phyloP scores from a whole-genome alignment of 495 filamentous ascomycete genomes.

The Ascodesmis nigricans region DNA sequence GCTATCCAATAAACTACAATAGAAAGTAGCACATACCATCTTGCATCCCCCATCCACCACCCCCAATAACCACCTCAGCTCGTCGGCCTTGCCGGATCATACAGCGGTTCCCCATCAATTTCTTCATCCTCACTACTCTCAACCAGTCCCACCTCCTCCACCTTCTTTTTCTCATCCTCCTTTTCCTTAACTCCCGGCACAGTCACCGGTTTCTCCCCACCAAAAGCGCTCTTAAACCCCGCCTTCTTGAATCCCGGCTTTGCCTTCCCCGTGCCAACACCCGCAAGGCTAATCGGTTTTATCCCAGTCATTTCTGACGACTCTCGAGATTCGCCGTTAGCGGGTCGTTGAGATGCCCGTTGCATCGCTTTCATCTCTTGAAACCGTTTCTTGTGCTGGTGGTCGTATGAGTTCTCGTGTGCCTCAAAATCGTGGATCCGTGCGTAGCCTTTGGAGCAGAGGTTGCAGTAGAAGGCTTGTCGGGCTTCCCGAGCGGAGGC shows the following conservation, averaged over 20 bases:
- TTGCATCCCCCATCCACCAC: no score
- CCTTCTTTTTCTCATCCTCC: constrained; percentile 26
- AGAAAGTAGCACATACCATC: no score
- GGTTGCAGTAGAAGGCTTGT: constrained; percentile 63
- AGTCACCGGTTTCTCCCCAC: constrained; percentile 27
- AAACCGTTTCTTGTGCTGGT: constrained; percentile 40
- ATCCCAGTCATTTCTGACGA: constrained; percentile 16
- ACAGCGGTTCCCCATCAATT: no score
- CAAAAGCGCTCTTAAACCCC: constrained; percentile 41
- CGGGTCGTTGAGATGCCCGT: constrained; percentile 18
- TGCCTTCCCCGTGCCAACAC: no score
- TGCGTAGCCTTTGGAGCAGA: constrained; percentile 39
- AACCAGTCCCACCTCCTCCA: constrained; percentile 12
- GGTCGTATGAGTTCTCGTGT: constrained; percentile 39
- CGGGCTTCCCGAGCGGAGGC: constrained; percentile 68
- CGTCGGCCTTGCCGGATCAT: no score
- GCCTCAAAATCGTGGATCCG: constrained; percentile 41
- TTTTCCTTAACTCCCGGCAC: constrained; percentile 4
- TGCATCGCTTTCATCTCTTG: constrained; percentile 41
- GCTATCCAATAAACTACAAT: no score
- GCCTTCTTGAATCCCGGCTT: constrained; percentile 37
- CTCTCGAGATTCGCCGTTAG: constrained; percentile 6
- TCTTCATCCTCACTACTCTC: constrained; percentile 27
- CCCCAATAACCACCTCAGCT: no score
- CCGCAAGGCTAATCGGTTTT: constrained; percentile 19